These are phyloP conservation scores for Saturnispora besseyi DNA, from an alignment of 805 yeast genomes.

Conservation along the genomic window DNA sequence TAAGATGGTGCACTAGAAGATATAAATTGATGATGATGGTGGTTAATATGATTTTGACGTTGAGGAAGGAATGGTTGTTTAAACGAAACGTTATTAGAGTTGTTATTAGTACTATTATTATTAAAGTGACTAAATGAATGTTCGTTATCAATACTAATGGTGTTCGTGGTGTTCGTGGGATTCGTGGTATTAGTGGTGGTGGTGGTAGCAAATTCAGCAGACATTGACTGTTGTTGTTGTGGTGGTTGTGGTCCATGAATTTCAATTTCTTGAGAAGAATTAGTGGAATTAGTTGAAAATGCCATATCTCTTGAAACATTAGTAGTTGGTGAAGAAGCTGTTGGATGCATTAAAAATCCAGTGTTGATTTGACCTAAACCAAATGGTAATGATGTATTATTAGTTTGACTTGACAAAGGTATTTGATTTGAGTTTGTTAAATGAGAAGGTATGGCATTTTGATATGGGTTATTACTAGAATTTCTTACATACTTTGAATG, in stretches of 20 bases:
- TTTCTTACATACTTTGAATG: neutral
- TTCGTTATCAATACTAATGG: no score
- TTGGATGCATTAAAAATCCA: constrained; percentile 28
- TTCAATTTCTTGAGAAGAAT: constrained; percentile 28
- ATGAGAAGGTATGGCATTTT: constrained; percentile 1
- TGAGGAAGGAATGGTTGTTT: constrained; percentile 2
- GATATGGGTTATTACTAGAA: neutral
- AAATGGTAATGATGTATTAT: constrained; percentile 1
- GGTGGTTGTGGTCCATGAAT: neutral
- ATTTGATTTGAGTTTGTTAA: constrained; percentile 6
- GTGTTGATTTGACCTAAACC: constrained; percentile 8
- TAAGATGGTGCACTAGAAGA: constrained; percentile 26
- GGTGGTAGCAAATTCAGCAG: neutral
- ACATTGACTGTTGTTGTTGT: neutral
- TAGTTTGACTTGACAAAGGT: constrained; percentile 12
- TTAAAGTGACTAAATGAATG: constrained; percentile 5
- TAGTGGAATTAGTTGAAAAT: constrained; percentile 29
- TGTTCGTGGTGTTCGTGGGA: neutral
- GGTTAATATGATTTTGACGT: neutral
- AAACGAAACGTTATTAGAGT: neutral
- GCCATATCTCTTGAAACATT: constrained; percentile 43
- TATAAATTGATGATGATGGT: constrained; percentile 16
- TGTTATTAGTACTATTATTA: constrained; percentile 5
- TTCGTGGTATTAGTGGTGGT: neutral
- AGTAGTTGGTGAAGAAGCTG: constrained; percentile 47